Evolutionary conservation across 306 rosid genomes (phyloP).

Genomic region (Pyrus betulifolia): DNA sequence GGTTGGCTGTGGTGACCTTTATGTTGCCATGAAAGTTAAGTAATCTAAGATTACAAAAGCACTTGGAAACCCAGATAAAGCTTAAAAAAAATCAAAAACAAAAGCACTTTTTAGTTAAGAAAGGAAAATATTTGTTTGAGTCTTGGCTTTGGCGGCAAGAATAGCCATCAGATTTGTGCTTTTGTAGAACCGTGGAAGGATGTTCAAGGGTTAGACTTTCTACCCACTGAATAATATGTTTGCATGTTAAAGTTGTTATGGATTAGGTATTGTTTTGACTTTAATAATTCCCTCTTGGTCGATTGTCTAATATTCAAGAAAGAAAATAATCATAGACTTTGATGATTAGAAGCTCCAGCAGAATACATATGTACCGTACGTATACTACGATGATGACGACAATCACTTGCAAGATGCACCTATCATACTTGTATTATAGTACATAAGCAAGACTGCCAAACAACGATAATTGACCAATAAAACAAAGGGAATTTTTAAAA

Average conservation of each 20-base stretch:
- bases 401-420: background rate
- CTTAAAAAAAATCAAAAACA: background rate
- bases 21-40: background rate
- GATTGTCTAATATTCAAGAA: background rate
- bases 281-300: background rate
- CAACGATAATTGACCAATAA: background rate
- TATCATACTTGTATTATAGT: background rate
- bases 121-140: background rate
- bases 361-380: background rate
- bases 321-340: background rate
- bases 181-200: background rate
- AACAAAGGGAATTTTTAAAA: too few relatives aligned
- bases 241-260: background rate
- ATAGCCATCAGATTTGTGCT: background rate
- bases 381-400: background rate
- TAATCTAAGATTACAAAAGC: background rate
- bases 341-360: background rate
- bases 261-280: constrained; percentile 1
- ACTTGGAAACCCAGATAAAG: background rate
- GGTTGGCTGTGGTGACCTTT: background rate
- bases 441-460: background rate
- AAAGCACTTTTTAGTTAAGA: background rate
- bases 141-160: constrained; percentile 2
- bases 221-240: background rate
- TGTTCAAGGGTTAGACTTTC: background rate